phyloP scores from a whole-genome alignment of 2,329 filamentous ascomycete species.

The Ramularia collo-cygni region DNA sequence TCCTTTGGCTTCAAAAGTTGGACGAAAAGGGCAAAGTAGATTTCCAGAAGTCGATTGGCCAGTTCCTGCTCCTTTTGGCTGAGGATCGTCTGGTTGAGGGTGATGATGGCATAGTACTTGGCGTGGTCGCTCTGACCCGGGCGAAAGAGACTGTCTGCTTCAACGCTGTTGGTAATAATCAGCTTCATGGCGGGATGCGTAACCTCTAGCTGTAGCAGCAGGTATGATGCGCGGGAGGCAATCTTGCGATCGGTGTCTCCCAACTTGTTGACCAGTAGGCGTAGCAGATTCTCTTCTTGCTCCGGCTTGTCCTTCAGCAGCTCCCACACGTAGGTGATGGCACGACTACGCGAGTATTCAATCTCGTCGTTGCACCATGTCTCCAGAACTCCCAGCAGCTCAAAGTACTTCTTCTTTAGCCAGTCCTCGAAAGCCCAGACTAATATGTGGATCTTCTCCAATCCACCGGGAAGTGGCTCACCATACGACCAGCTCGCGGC shows the following conservation, averaged over 20 bases:
- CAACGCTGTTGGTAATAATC: slow-evolving; percentile 75
- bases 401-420: slow-evolving; percentile 90
- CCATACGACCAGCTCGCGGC: slow-evolving; percentile 58
- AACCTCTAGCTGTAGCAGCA: slow-evolving; percentile 83
- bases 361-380: slow-evolving; percentile 93
- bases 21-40: slow-evolving; percentile 89
- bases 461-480: slow-evolving; percentile 64
- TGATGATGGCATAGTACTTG: slow-evolving; percentile 94
- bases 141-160: slow-evolving; percentile 80
- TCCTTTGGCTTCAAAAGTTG: slow-evolving; percentile 62
- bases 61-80: slow-evolving; percentile 75
- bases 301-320: slow-evolving; percentile 93
- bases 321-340: slow-evolving; percentile 86
- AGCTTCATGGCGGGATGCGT: slow-evolving; percentile 91
- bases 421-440: slow-evolving; percentile 92
- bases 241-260: slow-evolving; percentile 95
- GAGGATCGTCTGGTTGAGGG: slow-evolving; percentile 91
- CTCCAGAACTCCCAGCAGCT: slow-evolving; percentile 84
- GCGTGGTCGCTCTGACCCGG: slow-evolving; percentile 81
- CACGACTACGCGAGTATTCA: slow-evolving; percentile 80
- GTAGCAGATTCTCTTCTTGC: slow-evolving; percentile 88
- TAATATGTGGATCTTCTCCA: slow-evolving; percentile 73
- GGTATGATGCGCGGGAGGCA: slow-evolving; percentile 83
- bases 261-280: slow-evolving; percentile 90
- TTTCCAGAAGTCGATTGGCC: slow-evolving; percentile 72